Percentiles rank a stretch among this genome's conserved stretches.
These are phyloP conservation scores for Blastocrithidia nonstop DNA, from an alignment of 208 protist species.

Conservation along the genomic window DNA sequence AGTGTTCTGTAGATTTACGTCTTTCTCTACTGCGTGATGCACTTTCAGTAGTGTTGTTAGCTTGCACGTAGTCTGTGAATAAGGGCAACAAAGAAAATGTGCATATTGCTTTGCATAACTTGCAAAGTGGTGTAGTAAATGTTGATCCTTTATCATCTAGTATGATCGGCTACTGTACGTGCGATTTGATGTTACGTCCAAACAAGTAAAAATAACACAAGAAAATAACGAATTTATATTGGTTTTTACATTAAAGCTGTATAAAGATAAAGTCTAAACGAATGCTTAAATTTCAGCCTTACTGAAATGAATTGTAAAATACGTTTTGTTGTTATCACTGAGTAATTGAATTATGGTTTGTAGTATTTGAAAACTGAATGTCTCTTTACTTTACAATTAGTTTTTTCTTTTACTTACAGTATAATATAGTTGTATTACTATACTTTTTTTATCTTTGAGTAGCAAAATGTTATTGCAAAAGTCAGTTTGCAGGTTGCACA, in stretches of 20 bases:
- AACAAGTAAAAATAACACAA: not conserved
- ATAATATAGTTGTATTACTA: too few species aligned
- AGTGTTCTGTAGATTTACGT: conserved; percentile 6
- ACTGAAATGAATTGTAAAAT: too few species aligned
- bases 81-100: not conserved
- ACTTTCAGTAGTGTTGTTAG: not conserved
- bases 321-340: not conserved
- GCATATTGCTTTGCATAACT: not conserved
- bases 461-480: not conserved
- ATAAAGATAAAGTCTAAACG: not conserved
- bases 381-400: conserved; percentile 5
- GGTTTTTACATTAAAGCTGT: not conserved
- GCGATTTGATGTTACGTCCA: conserved; percentile 7
- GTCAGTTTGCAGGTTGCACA: conserved; percentile 6
- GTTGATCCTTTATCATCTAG: conserved; percentile 44
- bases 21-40: not conserved
- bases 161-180: conserved; percentile 24
- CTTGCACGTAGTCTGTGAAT: not conserved
- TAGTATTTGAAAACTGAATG: not conserved
- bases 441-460: too few species aligned
- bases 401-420: conserved; percentile 9
- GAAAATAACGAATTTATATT: not conserved
- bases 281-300: too few species aligned
- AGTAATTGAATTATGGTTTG: not conserved
- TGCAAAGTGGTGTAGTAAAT: conserved; percentile 40